Conservation (phyloP, 1,284 basidiomycete genomes). For the Wallemia hederae region DNA sequence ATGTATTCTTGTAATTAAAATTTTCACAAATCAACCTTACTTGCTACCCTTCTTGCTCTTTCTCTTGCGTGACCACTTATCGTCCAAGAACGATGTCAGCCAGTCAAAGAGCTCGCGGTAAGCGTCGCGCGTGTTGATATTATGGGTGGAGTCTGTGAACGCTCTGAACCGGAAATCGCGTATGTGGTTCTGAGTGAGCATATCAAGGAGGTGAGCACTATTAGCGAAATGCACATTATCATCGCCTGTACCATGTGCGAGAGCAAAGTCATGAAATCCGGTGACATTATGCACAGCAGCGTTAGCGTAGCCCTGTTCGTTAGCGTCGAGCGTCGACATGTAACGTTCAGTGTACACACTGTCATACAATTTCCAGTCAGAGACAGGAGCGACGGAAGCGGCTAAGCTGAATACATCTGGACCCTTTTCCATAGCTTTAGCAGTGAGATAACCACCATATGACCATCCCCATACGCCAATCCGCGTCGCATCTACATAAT, state of each 20-base stretch:
- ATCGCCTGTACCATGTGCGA: conserved; percentile 77
- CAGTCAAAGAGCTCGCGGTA: conserved; percentile 60
- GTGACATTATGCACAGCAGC: conserved; percentile 58
- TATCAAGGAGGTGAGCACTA: conserved; percentile 64
- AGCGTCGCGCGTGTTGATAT: conserved; percentile 39
- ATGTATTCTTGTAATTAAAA: background rate
- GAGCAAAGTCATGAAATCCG: conserved; percentile 51
- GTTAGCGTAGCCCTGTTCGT: conserved; percentile 52
- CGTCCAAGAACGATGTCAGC: conserved; percentile 49
- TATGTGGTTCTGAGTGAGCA: conserved; percentile 49
- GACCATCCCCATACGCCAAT: conserved; percentile 93
- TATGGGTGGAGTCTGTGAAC: conserved; percentile 82
- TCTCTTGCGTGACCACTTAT: conserved; percentile 68
- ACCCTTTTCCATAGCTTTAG: conserved; percentile 62
- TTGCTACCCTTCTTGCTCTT: conserved; percentile 16
- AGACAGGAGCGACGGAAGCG: conserved; percentile 42
- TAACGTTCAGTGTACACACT: conserved; percentile 89
- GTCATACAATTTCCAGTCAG: conserved; percentile 24
- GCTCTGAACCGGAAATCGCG: conserved; percentile 64
- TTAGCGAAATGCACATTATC: conserved; percentile 84
- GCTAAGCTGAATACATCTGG: conserved; percentile 60
- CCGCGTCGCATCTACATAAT: conserved; percentile 35
- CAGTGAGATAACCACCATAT: conserved; percentile 75
- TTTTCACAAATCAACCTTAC: too few relatives aligned
- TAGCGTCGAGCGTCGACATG: conserved; percentile 53